Conservation (phyloP, 2,329 filamentous ascomycete genomes). For the Arthroderma uncinatum region DNA sequence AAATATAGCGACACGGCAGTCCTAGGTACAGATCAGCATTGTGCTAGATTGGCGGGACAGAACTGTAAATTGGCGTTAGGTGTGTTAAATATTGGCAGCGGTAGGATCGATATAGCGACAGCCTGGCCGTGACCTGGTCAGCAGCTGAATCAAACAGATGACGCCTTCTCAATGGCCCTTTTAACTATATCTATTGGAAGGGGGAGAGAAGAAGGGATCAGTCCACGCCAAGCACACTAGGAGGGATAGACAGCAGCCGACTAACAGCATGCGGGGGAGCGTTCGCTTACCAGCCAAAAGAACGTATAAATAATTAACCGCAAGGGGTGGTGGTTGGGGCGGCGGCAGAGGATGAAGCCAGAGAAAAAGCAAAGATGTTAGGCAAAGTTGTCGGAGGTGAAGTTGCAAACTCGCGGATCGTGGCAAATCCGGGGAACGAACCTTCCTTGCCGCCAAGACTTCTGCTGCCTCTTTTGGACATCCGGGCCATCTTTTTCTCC, state of each 20-base stretch:
- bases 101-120: not conserved
- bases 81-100: too few relatives aligned
- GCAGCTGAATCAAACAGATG: constrained; percentile 3
- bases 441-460: not conserved
- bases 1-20: too few relatives aligned
- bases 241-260: not conserved
- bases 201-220: not conserved
- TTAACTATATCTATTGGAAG: not conserved
- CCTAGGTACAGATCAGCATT: not conserved
- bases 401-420: not conserved
- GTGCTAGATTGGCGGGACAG: not conserved
- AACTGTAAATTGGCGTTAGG: too few relatives aligned
- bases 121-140: constrained; percentile 1
- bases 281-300: not conserved
- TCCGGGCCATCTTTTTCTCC: not conserved
- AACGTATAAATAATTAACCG: too few relatives aligned
- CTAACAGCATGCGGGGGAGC: not conserved
- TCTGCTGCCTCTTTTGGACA: not conserved
- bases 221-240: not conserved
- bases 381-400: not conserved
- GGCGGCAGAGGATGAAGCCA: too few relatives aligned
- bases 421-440: constrained; percentile 10
- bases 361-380: not conserved
- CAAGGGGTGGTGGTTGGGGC: too few relatives aligned
- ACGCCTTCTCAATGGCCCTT: not conserved